These are phyloP conservation scores for Clarkia xantiana DNA, from an alignment of 345 rosid species.

Conservation along the genomic window DNA sequence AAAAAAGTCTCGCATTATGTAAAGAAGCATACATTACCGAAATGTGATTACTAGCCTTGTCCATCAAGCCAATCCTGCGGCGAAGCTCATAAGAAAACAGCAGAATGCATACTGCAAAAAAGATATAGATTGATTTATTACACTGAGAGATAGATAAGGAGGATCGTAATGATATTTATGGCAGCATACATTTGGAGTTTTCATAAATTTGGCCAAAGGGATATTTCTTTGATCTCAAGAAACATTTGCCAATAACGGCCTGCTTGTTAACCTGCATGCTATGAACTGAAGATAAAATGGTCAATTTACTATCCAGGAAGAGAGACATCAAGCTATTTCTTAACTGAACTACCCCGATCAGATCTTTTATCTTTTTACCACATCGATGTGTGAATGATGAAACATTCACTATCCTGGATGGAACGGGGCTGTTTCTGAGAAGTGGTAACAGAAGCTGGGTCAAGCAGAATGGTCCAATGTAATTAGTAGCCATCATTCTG, in stretches of 20 bases:
- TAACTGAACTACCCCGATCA: too few relatives aligned
- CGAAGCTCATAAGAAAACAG: conserved; percentile 74
- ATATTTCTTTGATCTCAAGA: conserved; percentile 32
- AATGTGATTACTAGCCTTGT: conserved; percentile 29
- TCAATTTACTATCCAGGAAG: neutral
- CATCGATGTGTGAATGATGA: conserved; percentile 80
- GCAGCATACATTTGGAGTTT: conserved; percentile 57
- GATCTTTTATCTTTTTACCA: too few relatives aligned
- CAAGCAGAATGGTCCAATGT: conserved; percentile 57
- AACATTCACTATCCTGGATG: conserved; percentile 81
- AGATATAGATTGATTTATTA: conserved; percentile 5
- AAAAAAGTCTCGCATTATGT: neutral
- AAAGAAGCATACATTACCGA: conserved; percentile 54
- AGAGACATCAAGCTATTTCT: neutral
- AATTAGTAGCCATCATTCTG: conserved; percentile 90
- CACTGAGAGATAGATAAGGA: neutral
- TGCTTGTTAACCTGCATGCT: conserved; percentile 38
- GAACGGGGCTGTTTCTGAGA: conserved; percentile 55
- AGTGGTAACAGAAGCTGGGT: conserved; percentile 67
- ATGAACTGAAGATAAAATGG: conserved; percentile 22
- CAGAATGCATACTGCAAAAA: conserved; percentile 48
- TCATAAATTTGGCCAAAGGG: conserved; percentile 51
- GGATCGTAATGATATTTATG: neutral
- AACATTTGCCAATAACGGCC: conserved; percentile 40
- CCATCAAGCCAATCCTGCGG: conserved; percentile 31